Base-by-base conservation (phyloP, 1,139 yeast species). In the Candida mesenterica region DNA sequence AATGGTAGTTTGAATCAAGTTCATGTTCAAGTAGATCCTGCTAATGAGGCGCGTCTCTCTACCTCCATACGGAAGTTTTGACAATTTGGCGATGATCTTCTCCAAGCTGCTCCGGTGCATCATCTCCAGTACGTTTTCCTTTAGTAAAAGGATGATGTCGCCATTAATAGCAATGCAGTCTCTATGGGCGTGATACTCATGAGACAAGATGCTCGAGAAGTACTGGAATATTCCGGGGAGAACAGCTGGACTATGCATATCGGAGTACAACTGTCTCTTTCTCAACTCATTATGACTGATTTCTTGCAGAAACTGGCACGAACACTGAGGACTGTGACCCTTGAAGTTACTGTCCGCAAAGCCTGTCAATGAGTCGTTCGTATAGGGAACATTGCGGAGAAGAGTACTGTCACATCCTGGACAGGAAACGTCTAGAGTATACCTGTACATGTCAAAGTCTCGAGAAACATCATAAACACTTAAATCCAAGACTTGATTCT, bases 191-290 rank as follows among this genome's bases (percentile, higher is more conserved):
- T 7, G 5, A 5, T 13, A 5, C 26, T 7, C n/a, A 12, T 24
- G 26, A 24, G 26, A 24, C 13, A 24, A n/a, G 10, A 28, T 13
- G 15, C 15, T n/a, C n/a, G n/a, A n/a, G n/a, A n/a, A n/a, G n/a
- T n/a, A n/a, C 10, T 16, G 32, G 13, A 31, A 31, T 9, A 36
- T 24, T 6, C 35, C 39, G 18, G 39, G 53, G 16, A 54, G 33
- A 4, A 45, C 41, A 3, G 30, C 24, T 1, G 30, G 23, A 7
- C 14, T 14, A 3, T 24, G 25, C 12, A 41, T 31, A 32, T 59
- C 63, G 12, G 53, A 45, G 38, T 45, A 44, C n/a, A 60, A 35
- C 30, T 52, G 57, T 14, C 62, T 41, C 19, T 45, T 50, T 10
- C 56, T 37, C 22, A 58, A 40, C 8, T 43, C 45, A 5, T 50